phyloP scores from a whole-genome alignment of 2,329 filamentous ascomycete genomes.

The Beauveria rudraprayagi region DNA sequence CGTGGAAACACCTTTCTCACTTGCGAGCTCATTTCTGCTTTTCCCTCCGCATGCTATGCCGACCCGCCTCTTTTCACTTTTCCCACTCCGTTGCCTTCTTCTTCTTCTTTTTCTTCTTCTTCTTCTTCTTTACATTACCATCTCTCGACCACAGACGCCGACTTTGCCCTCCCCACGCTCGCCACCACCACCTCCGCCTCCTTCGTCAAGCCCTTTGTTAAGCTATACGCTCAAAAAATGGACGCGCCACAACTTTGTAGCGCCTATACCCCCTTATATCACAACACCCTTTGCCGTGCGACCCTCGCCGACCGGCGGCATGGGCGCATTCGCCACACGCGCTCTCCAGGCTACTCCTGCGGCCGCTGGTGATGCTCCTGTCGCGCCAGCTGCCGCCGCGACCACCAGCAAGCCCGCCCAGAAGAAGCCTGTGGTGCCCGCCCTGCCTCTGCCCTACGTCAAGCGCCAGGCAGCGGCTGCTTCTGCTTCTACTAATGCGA shows the following conservation, averaged over 20 bases:
- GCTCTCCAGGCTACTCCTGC: constrained; percentile 26
- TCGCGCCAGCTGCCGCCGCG: constrained; percentile 7
- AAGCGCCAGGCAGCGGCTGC: constrained; percentile 30
- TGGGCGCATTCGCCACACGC: constrained; percentile 37
- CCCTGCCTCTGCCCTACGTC: constrained; percentile 30
- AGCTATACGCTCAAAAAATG: too few species aligned
- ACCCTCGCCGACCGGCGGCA: constrained; percentile 33
- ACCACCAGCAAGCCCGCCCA: constrained; percentile 16
- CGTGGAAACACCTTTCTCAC: too few species aligned
- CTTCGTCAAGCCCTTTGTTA: background rate
- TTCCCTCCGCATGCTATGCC: background rate
- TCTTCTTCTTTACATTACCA: too few species aligned
- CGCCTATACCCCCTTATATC: too few species aligned
- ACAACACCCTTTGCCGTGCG: constrained; percentile 36
- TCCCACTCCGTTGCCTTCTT: too few species aligned
- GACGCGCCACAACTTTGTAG: too few species aligned
- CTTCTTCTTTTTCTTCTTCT: accelerated
- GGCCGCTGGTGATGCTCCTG: background rate
- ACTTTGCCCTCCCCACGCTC: background rate
- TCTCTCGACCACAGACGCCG: too few species aligned
- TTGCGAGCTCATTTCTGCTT: too few species aligned
- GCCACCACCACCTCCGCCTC: background rate
- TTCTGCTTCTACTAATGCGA: constrained; percentile 13
- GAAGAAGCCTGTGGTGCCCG: constrained; percentile 28
- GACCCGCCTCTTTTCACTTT: background rate